A percentile compares a stretch with the other conserved stretches of the same genome.
These are phyloP conservation scores for Cutaneotrichosporon spelunceum DNA, from an alignment of 1,284 basidiomycete genomes.

Conservation along the genomic window DNA sequence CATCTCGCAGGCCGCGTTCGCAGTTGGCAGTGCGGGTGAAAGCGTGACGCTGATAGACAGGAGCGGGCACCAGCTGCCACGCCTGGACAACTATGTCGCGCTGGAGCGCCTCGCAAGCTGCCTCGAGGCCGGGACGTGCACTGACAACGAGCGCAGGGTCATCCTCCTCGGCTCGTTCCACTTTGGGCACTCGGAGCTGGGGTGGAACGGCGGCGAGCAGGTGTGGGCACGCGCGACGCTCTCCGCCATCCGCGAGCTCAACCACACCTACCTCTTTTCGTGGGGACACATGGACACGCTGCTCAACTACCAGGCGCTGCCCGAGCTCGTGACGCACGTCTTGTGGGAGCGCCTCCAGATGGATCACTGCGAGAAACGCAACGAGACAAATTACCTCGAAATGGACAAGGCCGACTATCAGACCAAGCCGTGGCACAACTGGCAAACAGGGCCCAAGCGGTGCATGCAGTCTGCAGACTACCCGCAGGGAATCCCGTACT, in stretches of 20 bases:
- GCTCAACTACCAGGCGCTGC: slow-evolving; percentile 38
- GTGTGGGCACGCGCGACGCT: slow-evolving; percentile 32
- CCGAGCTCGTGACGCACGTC: slow-evolving; percentile 33
- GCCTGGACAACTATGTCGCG: not conserved
- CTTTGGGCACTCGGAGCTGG: slow-evolving; percentile 21
- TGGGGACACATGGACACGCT: slow-evolving; percentile 34
- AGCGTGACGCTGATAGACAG: not conserved
- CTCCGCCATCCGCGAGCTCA: slow-evolving; percentile 29
- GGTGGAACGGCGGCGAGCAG: slow-evolving; percentile 21
- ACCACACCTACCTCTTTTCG: slow-evolving; percentile 37
- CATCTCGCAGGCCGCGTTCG: no score
- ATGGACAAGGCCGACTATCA: slow-evolving; percentile 15
- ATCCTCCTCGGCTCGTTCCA: slow-evolving; percentile 32
- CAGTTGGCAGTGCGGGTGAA: no score
- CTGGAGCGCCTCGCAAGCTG: slow-evolving; percentile 26
- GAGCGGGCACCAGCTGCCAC: not conserved
- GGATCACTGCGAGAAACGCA: slow-evolving; percentile 24
- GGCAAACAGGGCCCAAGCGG: slow-evolving; percentile 17
- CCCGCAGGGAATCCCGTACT: slow-evolving; percentile 40
- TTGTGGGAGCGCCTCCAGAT: slow-evolving; percentile 30
- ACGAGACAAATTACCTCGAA: slow-evolving; percentile 23
- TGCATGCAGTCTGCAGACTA: slow-evolving; percentile 27
- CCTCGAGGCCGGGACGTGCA: slow-evolving; percentile 23
- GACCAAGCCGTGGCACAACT: slow-evolving; percentile 17
- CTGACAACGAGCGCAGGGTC: slow-evolving; percentile 24